Evolutionary conservation across 2,329 filamentous ascomycete genomes (phyloP).

Genomic region (Zopfia rhizophila): DNA sequence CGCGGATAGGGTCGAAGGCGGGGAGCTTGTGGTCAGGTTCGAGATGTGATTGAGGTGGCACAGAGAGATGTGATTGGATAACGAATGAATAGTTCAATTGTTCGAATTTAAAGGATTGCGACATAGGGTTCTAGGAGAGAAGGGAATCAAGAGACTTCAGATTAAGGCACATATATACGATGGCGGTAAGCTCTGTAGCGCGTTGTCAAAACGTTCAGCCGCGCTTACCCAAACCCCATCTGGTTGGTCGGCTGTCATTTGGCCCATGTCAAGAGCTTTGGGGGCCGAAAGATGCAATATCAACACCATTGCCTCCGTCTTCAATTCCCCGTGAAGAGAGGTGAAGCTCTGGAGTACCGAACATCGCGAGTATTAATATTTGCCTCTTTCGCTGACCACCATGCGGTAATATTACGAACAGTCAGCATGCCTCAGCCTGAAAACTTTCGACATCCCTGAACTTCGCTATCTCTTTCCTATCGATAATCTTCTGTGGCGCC

Average conservation of each 20-base stretch:
- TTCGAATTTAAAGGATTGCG: not conserved
- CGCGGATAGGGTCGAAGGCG: slow-evolving; percentile 8
- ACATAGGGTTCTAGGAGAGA: slow-evolving; percentile 8
- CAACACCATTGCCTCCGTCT: too few species aligned
- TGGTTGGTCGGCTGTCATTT: slow-evolving; percentile 16
- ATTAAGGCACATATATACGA: slow-evolving; percentile 25
- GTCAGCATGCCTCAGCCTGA: too few species aligned
- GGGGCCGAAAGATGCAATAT: slow-evolving; percentile 26
- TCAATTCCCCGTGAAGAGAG: too few species aligned
- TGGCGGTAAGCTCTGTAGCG: slow-evolving; percentile 24
- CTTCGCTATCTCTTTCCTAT: too few species aligned
- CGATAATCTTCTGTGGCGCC: too few species aligned
- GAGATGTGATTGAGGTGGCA: not conserved
- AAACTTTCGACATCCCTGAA: too few species aligned
- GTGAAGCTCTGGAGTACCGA: too few species aligned
- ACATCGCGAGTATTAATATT: too few species aligned
- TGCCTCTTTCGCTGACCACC: too few species aligned
- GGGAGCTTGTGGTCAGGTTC: slow-evolving; percentile 1
- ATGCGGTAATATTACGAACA: too few species aligned
- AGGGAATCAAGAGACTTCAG: slow-evolving; percentile 8
- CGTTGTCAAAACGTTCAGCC: slow-evolving; percentile 17
- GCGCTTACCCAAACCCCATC: slow-evolving; percentile 15
- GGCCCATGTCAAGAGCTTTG: slow-evolving; percentile 9
- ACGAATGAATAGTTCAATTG: slow-evolving; percentile 3
- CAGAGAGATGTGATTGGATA: not conserved